These are phyloP conservation scores for Solanum hybrid DNA, from an alignment of 305 asterid genomes.

Conservation along the genomic window DNA sequence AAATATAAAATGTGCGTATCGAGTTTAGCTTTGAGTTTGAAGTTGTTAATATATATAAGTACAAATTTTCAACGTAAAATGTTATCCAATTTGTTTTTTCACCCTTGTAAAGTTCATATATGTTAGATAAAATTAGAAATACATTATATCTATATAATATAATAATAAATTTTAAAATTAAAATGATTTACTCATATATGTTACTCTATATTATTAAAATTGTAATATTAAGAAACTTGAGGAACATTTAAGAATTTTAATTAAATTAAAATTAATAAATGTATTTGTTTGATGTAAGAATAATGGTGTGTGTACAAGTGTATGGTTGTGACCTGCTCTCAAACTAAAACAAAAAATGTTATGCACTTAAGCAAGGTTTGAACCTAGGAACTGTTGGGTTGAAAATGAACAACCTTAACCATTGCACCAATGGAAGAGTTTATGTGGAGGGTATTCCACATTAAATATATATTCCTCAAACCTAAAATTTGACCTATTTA, in stretches of 20 bases:
- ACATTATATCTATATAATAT: not conserved
- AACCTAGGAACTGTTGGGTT: not conserved
- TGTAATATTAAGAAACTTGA: no score
- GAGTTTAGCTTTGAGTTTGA: no score
- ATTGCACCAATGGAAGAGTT: not conserved
- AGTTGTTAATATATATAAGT: no score
- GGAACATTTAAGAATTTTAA: not conserved
- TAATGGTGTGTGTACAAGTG: not conserved
- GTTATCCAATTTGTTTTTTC: no score
- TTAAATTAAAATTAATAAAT: no score
- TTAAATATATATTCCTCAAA: not conserved
- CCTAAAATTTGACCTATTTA: not conserved
- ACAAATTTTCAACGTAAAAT: no score
- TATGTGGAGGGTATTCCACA: not conserved
- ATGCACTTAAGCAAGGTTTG: not conserved
- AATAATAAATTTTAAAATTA: no score
- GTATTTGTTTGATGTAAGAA: not conserved
- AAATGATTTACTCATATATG: not conserved
- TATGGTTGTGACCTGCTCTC: not conserved
- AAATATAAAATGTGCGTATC: no score
- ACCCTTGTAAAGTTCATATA: no score
- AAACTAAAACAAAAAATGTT: not conserved
- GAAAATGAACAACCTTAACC: not conserved
- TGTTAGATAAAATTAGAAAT: not conserved
- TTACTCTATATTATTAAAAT: no score